Base-by-base conservation (phyloP, 768 basidiomycete species). In the Psilocybe tampanensis region DNA sequence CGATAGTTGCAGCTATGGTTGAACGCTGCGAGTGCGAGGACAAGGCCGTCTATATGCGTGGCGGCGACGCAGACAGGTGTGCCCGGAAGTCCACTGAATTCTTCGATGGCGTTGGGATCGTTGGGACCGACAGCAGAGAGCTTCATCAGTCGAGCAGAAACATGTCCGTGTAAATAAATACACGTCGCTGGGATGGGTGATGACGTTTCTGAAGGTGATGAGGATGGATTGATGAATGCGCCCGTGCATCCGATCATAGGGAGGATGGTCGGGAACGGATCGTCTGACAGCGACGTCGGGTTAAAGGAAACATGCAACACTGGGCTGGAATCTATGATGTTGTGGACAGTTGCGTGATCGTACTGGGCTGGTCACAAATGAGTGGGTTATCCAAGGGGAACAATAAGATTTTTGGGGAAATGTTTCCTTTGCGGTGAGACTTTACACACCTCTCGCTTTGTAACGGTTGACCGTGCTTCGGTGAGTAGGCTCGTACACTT, bases 1-100 rank as follows among this genome's bases (percentile, higher is more conserved):
- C 68, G 67, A 47, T 67, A 71, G 54, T 71, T 71, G 56, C 59
- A 61, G 56, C 66, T 66, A 48, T 69, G 67, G 56, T 71, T 66
- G 60, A 71, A 71, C 1, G 68, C 66, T 1, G 68, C 66, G 36
- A 67, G 61, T 4, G 67, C 68, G 32, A 71, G 64, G 21, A 71
- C 66, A 22, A 69, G 42, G 9, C 70, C 70, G 56, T 71, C 65
- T 32, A 71, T 57, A 29, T 63, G 64, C 3, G 70, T 68, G 0
- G 67, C 70, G 6, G 68, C 57, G 7, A 69, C 55, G 56, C 70
- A 71, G 45, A 68, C 67, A 2, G 67, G 67, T 18, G 63, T 47
- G 1, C 68, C 67, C 2, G 62, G 62, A 5, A 64, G 59, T 1
- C 50, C 36, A 5, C 58, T 2, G 47, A 48, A 17, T 18, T 39